Evolutionary conservation across 768 basidiomycete genomes (phyloP).

Genomic region (Podaxis rugospora): DNA sequence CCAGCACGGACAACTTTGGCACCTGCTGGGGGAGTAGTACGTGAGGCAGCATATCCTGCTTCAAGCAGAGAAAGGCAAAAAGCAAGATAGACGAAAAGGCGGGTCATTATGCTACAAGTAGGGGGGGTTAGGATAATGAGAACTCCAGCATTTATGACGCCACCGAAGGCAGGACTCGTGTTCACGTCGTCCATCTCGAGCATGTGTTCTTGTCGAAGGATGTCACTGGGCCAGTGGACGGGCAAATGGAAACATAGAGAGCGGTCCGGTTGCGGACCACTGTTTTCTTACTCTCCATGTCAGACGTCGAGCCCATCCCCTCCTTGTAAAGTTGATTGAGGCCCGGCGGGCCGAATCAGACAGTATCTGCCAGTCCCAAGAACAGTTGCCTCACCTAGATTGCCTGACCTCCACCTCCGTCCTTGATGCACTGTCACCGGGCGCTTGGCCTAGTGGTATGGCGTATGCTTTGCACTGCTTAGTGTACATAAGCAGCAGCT

Average conservation of each 20-base stretch:
- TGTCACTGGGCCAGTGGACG: not conserved
- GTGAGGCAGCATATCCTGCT: constrained; percentile 24
- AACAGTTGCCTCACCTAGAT: no score
- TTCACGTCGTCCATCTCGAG: not conserved
- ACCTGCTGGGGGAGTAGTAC: constrained; percentile 39
- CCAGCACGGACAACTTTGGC: constrained; percentile 37
- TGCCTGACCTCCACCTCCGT: no score
- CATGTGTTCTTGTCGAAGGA: not conserved
- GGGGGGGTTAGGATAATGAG: no score
- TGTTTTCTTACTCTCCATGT: not conserved
- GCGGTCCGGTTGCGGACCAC: constrained; percentile 4
- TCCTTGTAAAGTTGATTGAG: not conserved
- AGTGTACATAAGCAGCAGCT: constrained; percentile 1
- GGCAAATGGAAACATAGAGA: not conserved
- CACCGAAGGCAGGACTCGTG: not conserved
- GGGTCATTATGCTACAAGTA: not conserved
- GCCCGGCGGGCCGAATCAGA: not conserved
- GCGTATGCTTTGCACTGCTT: constrained; percentile 9
- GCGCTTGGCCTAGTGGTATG: constrained; percentile 15
- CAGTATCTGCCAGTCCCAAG: not conserved
- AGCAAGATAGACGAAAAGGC: not conserved
- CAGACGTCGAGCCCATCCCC: not conserved
- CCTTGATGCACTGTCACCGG: not conserved
- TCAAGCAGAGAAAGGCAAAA: not conserved
- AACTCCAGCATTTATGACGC: not conserved